Base-by-base conservation (phyloP, 306 rosid genomes). In the Pueraria montana region DNA sequence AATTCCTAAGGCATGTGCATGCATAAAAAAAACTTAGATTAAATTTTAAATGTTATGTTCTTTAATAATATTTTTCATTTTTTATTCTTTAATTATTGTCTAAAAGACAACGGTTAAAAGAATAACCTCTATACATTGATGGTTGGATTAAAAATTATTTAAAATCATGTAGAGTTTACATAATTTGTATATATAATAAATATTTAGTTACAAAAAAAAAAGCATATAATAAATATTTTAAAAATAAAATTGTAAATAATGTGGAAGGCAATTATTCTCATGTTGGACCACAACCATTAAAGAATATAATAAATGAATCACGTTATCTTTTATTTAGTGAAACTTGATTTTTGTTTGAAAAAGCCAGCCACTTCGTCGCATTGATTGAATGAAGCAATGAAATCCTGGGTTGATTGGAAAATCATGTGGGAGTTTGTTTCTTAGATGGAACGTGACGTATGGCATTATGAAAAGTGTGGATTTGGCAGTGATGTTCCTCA, bases 351-450 rank as follows among this genome's bases (percentile, higher is more conserved):
- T 11, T 30, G 13, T 45, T 11, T 52, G 42, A 20, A 42, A 69
- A 70, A 5, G 45, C 11, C 11, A 40, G 7, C 68, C 67, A 23
- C 34, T 17, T 40, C 55, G 17, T 42, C 21, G 67, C 55, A 53
- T 84, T 86, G 45, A 86, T 81, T 81, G 78, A 52, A 24, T 59
- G 77, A 72, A 81, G 64, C 80, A 52, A 53, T 20, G 34, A 77
- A 72, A 81, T 71, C 72, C 27, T 59, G 72, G 18, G 58, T 75
- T 76, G 77, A 42, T 76, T 26, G 72, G 23, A 55, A 82, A 76
- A 27, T 76, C 26, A 62, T 77, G 17, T 42, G 24, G 16, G 0
- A n/a, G 46, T 50, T 13, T 63, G 52, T 72, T 74, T 6, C 2
- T 1, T 52, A 24, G 45, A 43, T 42, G 52, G 21, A 53, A 76